phyloP scores from a whole-genome alignment of 2,329 filamentous ascomycete species.

The Colletotrichum agaves region DNA sequence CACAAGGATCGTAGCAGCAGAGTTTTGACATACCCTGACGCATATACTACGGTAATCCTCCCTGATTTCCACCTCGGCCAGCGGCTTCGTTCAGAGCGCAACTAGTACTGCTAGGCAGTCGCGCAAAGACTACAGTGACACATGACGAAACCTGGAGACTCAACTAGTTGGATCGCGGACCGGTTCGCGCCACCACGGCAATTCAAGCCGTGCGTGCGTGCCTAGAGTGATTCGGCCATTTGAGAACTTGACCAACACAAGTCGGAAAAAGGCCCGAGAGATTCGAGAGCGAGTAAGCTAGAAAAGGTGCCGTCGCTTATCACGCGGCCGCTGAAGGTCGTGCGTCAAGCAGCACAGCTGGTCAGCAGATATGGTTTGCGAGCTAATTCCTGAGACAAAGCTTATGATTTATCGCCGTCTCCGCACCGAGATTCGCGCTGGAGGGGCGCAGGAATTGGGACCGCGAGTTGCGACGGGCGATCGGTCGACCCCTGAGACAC shows the following conservation, averaged over 20 bases:
- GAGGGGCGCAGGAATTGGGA: conserved; percentile 3
- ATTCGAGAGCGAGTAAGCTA: background rate
- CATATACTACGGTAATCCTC: conserved; percentile 51
- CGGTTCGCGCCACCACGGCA: conserved; percentile 46
- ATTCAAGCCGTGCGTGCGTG: conserved; percentile 40
- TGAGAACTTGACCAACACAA: background rate
- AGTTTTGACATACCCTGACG: conserved; percentile 40
- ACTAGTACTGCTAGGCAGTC: conserved; percentile 43
- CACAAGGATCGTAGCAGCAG: no score
- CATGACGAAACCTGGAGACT: conserved; percentile 19
- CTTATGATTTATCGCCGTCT: background rate
- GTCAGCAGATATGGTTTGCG: background rate
- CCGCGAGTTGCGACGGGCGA: background rate
- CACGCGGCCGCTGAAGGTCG: background rate
- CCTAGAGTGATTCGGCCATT: conserved; percentile 1
- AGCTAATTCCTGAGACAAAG: background rate
- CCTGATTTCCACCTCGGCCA: conserved; percentile 55
- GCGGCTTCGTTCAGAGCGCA: conserved; percentile 38
- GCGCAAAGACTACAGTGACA: conserved; percentile 45
- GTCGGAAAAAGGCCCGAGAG: background rate
- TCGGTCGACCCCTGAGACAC: background rate
- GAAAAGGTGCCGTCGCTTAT: background rate
- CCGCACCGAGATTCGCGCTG: background rate
- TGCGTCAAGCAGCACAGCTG: background rate
- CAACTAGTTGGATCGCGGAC: conserved; percentile 38